Percentiles rank a stretch among this genome's conserved stretches.
Evolutionary conservation across 768 basidiomycete species (phyloP).

Genomic region (Suillus occidentalis): DNA sequence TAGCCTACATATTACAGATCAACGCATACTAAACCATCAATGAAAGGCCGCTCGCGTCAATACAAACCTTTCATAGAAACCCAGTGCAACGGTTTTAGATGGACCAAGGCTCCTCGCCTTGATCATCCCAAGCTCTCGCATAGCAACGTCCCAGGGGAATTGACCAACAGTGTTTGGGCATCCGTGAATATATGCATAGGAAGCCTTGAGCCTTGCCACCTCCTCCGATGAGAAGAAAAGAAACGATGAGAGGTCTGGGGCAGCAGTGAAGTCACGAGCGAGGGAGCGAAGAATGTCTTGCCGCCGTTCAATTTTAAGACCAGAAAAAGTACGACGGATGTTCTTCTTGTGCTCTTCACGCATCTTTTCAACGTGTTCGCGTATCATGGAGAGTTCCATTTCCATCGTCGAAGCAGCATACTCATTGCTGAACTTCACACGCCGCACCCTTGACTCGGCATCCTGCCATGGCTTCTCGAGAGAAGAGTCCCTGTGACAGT

Average conservation of each 20-base stretch:
- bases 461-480: conserved; percentile 40
- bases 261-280: conserved; percentile 41
- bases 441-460: conserved; percentile 25
- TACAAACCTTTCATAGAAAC: conserved; percentile 45
- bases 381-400: conserved; percentile 38
- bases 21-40: background rate
- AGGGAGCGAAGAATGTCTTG: conserved; percentile 48
- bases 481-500: conserved; percentile 2
- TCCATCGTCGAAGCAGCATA: conserved; percentile 20
- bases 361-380: conserved; percentile 40
- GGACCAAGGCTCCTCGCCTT: conserved; percentile 46
- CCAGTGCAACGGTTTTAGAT: conserved; percentile 39
- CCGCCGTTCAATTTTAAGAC: conserved; percentile 40
- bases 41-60: conserved; percentile 25
- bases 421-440: conserved; percentile 11
- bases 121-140: conserved; percentile 52
- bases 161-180: conserved; percentile 22
- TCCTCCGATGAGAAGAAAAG: conserved; percentile 24
- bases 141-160: conserved; percentile 58
- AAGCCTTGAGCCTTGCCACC: conserved; percentile 44
- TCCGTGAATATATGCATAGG: conserved; percentile 50
- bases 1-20: background rate
- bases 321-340: conserved; percentile 34
- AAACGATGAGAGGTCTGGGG: conserved; percentile 32
- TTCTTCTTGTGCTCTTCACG: conserved; percentile 29